Conservation (phyloP, 306 rosid genomes). For the Quercus engelmannii region DNA sequence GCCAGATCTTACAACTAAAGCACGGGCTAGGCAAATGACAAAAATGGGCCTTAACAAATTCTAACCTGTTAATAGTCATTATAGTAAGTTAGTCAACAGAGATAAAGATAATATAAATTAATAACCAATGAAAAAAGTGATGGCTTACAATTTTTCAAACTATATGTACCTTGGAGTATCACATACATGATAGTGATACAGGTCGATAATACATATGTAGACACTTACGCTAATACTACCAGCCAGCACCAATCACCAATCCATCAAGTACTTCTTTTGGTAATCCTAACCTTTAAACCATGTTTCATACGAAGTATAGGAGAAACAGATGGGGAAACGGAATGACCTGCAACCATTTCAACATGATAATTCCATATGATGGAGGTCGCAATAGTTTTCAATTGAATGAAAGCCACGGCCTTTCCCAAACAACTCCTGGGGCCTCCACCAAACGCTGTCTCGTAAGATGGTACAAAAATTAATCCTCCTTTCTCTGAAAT, state of each 20-base stretch:
- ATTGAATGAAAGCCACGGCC: conserved; percentile 19
- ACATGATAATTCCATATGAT: conserved; percentile 21
- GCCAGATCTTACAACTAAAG: too few species aligned
- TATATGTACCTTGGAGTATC: too few species aligned
- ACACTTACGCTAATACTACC: too few species aligned
- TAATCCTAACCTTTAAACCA: conserved; percentile 42
- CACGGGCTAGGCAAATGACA: too few species aligned
- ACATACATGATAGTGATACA: too few species aligned
- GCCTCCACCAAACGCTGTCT: conserved; percentile 25
- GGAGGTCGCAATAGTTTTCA: conserved; percentile 23
- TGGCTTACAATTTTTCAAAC: too few species aligned
- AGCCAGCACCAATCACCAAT: background rate
- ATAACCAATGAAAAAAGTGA: too few species aligned
- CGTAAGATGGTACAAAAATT: conserved; percentile 20
- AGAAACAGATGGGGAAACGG: conserved; percentile 16
- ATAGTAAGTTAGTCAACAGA: too few species aligned
- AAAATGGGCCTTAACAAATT: too few species aligned
- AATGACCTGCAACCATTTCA: conserved; percentile 19
- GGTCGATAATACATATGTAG: too few species aligned
- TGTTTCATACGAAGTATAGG: conserved; percentile 40
- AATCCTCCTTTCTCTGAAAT: conserved; percentile 18
- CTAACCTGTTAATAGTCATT: too few species aligned
- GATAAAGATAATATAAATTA: too few species aligned
- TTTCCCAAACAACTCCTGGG: conserved; percentile 38
- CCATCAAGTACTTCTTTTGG: conserved; percentile 10